Conservation (phyloP, 108 stramenopile species). For the Aureococcus anophagefferens region DNA sequence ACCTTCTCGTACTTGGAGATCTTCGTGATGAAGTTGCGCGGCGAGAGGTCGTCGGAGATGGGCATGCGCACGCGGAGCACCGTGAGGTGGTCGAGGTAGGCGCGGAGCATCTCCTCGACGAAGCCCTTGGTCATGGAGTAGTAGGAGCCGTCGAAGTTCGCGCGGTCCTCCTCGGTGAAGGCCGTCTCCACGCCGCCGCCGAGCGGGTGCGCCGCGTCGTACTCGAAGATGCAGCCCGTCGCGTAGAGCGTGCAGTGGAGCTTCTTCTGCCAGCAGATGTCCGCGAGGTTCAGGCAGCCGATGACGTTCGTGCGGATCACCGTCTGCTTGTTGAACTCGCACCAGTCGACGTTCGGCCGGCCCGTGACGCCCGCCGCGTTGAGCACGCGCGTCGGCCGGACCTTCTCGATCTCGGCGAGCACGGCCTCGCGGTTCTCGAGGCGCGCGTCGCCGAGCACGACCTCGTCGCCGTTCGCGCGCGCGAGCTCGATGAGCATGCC, state of each 20-base stretch:
- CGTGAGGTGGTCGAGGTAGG: constrained; percentile 63
- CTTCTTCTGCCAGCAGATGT: constrained; percentile 62
- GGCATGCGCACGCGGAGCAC: constrained; percentile 98
- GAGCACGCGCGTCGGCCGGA: constrained; percentile 89
- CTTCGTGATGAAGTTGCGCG: constrained; percentile 98
- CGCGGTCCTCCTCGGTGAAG: constrained; percentile 87
- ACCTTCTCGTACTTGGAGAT: constrained; percentile 92
- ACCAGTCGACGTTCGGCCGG: constrained; percentile 99
- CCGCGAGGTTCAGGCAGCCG: constrained; percentile 87
- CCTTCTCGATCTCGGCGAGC: constrained; percentile 71
- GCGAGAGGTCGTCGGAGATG: constrained; percentile 86
- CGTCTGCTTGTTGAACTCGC: constrained; percentile 88
- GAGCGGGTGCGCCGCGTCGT: constrained; percentile 83
- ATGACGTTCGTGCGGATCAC: constrained; percentile 95
- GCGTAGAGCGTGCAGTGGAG: constrained; percentile 97
- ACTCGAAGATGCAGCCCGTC: constrained; percentile 98
- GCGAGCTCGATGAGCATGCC: constrained; percentile 69
- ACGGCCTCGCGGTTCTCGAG: constrained; percentile 82
- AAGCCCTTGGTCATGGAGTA: constrained; percentile 96
- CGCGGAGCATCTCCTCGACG: constrained; percentile 88
- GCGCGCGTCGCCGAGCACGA: constrained; percentile 72
- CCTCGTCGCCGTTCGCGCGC: constrained; percentile 38
- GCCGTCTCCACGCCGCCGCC: constrained; percentile 50
- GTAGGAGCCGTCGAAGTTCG: constrained; percentile 95
- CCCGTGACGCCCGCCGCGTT: constrained; percentile 99